Percentiles rank a stretch among this genome's conserved stretches.
These are phyloP conservation scores for Daphne laureola DNA, from an alignment of 441 rosid genomes.

Conservation along the genomic window DNA sequence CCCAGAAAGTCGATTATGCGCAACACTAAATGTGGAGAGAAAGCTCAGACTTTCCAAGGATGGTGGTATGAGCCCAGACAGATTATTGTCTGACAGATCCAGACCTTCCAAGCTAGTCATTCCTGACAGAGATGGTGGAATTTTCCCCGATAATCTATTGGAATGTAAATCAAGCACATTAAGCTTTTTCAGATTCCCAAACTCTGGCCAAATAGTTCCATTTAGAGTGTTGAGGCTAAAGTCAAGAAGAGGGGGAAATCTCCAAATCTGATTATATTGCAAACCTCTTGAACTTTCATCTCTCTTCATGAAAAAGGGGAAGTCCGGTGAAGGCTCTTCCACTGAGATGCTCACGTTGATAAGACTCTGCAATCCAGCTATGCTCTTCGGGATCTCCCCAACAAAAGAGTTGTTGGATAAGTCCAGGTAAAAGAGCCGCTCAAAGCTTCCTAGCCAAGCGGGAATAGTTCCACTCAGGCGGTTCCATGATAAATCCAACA, in stretches of 20 bases:
- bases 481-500: constrained; percentile 84
- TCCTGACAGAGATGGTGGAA: constrained; percentile 53
- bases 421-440: constrained; percentile 69
- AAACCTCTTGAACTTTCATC: constrained; percentile 44
- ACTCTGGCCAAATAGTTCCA: constrained; percentile 70
- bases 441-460: constrained; percentile 46
- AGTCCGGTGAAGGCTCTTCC: constrained; percentile 59
- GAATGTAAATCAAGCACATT: constrained; percentile 47
- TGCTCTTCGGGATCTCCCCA: constrained; percentile 55
- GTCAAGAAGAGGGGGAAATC: constrained; percentile 66
- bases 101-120: constrained; percentile 73
- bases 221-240: constrained; percentile 47
- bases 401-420: constrained; percentile 63
- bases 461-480: constrained; percentile 47
- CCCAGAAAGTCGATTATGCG: constrained; percentile 55
- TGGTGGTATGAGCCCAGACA: constrained; percentile 51
- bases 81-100: constrained; percentile 59
- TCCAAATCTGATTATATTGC: constrained; percentile 64
- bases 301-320: constrained; percentile 59
- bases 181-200: constrained; percentile 61
- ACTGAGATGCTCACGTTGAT: constrained; percentile 35
- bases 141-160: constrained; percentile 49
- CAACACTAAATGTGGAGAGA: constrained; percentile 64
- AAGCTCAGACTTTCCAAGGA: constrained; percentile 49
- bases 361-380: constrained; percentile 45